Evolutionary conservation across 257 asterid species (phyloP).

Genomic region (Scutellaria galericulata): DNA sequence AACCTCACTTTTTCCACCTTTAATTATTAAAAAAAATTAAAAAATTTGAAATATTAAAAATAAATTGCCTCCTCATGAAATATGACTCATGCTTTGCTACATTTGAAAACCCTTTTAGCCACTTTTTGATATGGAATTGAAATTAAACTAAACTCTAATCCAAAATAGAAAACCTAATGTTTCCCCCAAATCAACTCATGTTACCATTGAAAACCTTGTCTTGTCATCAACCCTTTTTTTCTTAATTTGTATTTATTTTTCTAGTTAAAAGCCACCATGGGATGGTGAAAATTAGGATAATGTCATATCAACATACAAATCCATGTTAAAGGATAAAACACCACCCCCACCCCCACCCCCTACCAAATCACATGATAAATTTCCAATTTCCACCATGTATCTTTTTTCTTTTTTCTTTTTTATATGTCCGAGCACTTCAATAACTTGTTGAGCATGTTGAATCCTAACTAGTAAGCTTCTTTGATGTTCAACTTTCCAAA

Average conservation of each 20-base stretch:
- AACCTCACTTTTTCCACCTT: constrained; percentile 45
- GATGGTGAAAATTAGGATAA: constrained; percentile 52
- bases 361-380: constrained; percentile 47
- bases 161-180: constrained; percentile 43
- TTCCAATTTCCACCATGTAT: constrained; percentile 28
- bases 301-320: constrained; percentile 54
- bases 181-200: constrained; percentile 42
- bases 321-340: constrained; percentile 23
- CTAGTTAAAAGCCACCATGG: constrained; percentile 37
- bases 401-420: background rate
- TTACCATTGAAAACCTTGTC: constrained; percentile 43
- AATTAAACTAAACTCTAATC: constrained; percentile 37
- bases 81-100: constrained; percentile 31
- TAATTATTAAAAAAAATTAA: background rate
- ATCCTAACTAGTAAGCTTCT: constrained; percentile 40
- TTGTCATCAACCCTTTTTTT: constrained; percentile 24
- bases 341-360: constrained; percentile 19
- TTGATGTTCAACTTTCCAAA: constrained; percentile 32
- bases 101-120: constrained; percentile 24
- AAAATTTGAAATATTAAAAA: background rate
- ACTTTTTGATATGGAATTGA: constrained; percentile 36
- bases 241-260: background rate
- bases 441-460: constrained; percentile 47
- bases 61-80: background rate
- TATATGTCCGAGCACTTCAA: constrained; percentile 32